These are phyloP conservation scores for Eimeria tenella DNA, from an alignment of 169 alveolate genomes.

Conservation along the genomic window DNA sequence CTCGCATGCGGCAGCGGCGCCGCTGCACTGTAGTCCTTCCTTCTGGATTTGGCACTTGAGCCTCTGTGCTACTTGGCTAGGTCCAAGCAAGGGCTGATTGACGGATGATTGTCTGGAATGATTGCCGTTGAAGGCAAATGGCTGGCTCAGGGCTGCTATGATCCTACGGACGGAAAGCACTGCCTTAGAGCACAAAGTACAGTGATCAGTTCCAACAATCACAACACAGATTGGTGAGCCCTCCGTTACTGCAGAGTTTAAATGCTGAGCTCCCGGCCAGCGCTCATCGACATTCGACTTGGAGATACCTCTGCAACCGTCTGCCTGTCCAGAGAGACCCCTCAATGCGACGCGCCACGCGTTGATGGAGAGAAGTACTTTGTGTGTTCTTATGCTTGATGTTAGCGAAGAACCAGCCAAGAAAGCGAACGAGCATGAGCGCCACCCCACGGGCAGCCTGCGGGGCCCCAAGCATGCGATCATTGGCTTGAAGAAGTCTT, in stretches of 20 bases:
- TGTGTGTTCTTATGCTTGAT: background rate
- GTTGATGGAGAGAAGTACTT: background rate
- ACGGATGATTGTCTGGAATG: background rate
- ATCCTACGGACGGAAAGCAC: constrained; percentile 42
- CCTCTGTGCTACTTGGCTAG: background rate
- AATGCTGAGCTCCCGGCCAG: background rate
- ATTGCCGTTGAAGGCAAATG: background rate
- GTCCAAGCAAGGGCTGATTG: background rate
- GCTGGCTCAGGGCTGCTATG: constrained; percentile 15
- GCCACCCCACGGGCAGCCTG: constrained; percentile 73
- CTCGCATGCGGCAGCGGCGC: background rate
- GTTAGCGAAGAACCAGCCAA: background rate
- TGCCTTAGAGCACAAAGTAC: constrained; percentile 69
- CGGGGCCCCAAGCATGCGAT: constrained; percentile 73
- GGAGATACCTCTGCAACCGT: background rate
- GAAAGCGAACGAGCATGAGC: constrained; percentile 8
- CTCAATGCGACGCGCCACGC: background rate
- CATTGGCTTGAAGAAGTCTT: constrained; percentile 10
- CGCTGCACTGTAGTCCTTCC: background rate
- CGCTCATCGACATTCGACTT: constrained; percentile 2
- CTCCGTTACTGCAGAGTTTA: background rate
- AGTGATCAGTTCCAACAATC: constrained; percentile 27
- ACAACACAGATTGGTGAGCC: background rate
- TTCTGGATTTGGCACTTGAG: background rate
- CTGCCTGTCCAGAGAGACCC: constrained; percentile 19